Conservation (phyloP, 1,284 basidiomycete species). For the Ustilago curta region DNA sequence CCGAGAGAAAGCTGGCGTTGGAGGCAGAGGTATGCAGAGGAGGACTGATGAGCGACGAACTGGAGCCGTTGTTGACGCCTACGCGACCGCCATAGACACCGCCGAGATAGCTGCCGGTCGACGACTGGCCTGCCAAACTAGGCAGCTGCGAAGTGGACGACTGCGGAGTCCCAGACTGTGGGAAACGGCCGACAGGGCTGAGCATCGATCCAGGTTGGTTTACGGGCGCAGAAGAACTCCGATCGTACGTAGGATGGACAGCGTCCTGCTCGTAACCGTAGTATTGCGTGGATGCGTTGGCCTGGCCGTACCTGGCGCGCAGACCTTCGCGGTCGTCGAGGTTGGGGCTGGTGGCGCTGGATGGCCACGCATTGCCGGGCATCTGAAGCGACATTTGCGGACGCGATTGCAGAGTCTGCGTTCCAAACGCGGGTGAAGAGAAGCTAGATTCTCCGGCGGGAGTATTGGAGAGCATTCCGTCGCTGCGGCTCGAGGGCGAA, state of each 20-base stretch:
- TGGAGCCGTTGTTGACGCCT: slow-evolving; percentile 21
- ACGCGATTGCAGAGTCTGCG: slow-evolving; percentile 31
- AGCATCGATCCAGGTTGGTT: slow-evolving; percentile 37
- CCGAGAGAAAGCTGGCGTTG: slow-evolving; percentile 34
- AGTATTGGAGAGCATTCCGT: slow-evolving; percentile 41
- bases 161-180: slow-evolving; percentile 26
- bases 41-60: slow-evolving; percentile 42
- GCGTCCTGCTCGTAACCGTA: slow-evolving; percentile 46
- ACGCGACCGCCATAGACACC: slow-evolving; percentile 34
- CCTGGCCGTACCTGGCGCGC: slow-evolving; percentile 31
- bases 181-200: slow-evolving; percentile 40
- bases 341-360: slow-evolving; percentile 22
- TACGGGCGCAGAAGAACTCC: slow-evolving; percentile 41
- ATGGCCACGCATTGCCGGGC: slow-evolving; percentile 34
- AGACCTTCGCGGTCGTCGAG: slow-evolving; percentile 44
- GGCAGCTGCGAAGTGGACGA: slow-evolving; percentile 44
- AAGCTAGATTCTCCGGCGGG: slow-evolving; percentile 41
- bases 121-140: slow-evolving; percentile 21
- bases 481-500: slow-evolving; percentile 35
- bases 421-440: slow-evolving; percentile 42
- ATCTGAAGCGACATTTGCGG: slow-evolving; percentile 49
- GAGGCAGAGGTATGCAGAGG: slow-evolving; percentile 34
- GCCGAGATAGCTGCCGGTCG: slow-evolving; percentile 36
- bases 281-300: slow-evolving; percentile 27
- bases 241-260: slow-evolving; percentile 42